Evolutionary conservation across 208 protist genomes (phyloP).

Genomic region (Crithidia brevicula): DNA sequence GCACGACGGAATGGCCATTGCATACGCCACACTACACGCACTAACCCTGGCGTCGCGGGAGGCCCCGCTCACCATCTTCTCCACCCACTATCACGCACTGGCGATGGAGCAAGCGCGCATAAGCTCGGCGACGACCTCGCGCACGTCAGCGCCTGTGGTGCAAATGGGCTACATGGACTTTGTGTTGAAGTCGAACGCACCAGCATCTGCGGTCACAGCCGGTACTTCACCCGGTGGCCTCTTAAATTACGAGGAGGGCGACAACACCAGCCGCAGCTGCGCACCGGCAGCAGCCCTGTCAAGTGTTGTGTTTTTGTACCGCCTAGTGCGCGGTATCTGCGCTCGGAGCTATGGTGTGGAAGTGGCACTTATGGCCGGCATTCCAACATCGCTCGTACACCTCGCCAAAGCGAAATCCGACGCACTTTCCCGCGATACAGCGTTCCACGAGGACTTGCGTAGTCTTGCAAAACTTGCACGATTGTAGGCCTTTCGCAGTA

Average conservation of each 20-base stretch:
- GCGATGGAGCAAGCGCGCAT: conserved; percentile 77
- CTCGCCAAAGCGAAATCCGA: conserved; percentile 64
- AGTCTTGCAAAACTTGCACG: conserved; percentile 34
- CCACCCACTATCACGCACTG: conserved; percentile 98
- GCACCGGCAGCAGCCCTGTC: conserved; percentile 26
- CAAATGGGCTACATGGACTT: conserved; percentile 92
- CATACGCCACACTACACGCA: conserved; percentile 93
- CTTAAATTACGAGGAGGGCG: background rate
- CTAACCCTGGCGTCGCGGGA: conserved; percentile 40
- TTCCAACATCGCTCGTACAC: conserved; percentile 60
- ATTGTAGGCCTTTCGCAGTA: too few relatives aligned
- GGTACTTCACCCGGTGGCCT: background rate
- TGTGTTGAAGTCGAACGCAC: conserved; percentile 37
- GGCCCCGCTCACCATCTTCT: conserved; percentile 93
- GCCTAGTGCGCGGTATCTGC: conserved; percentile 85
- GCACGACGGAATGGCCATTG: conserved; percentile 98
- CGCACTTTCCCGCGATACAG: conserved; percentile 60
- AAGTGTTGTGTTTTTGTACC: conserved; percentile 88
- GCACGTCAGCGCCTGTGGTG: conserved; percentile 22
- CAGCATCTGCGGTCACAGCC: background rate
- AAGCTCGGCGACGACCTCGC: background rate
- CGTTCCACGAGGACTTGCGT: conserved; percentile 62
- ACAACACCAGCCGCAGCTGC: conserved; percentile 23
- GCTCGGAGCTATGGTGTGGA: conserved; percentile 92
- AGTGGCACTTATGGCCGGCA: conserved; percentile 89